Conservation (phyloP, 2,329 filamentous ascomycete species). For the Calonectria montana region DNA sequence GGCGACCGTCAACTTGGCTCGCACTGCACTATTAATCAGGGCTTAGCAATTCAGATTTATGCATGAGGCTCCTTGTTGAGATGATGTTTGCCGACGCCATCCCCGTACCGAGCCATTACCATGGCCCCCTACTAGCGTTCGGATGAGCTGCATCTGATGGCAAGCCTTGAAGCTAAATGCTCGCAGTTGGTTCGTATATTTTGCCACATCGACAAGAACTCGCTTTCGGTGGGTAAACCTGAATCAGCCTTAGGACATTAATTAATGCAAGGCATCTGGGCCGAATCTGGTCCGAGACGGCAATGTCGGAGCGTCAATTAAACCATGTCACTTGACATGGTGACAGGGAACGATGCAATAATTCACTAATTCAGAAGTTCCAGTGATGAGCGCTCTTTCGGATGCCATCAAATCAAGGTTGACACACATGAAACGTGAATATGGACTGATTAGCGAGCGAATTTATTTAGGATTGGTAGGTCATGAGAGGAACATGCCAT, state of each 20-base stretch:
- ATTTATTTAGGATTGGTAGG: conserved; percentile 27
- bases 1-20: conserved; percentile 8
- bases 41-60: conserved; percentile 26
- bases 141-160: not conserved
- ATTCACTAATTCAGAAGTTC: not conserved
- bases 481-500: conserved; percentile 35
- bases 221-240: not conserved
- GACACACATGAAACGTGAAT: conserved; percentile 15
- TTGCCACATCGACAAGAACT: not conserved
- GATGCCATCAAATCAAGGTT: conserved; percentile 5
- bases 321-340: conserved; percentile 6
- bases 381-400: not conserved
- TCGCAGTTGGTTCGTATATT: conserved; percentile 1
- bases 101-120: not conserved
- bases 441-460: conserved; percentile 28
- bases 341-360: conserved; percentile 6
- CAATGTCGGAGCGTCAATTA: not conserved
- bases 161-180: not conserved
- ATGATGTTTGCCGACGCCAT: not conserved
- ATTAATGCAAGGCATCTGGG: conserved; percentile 10
- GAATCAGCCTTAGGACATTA: conserved; percentile 6
- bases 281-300: not conserved
- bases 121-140: not conserved
- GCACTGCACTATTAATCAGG: conserved; percentile 26
- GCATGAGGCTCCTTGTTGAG: conserved; percentile 30